Percentiles rank a stretch among this genome's conserved stretches.
These are phyloP conservation scores for Aschersonia sp. DNA, from an alignment of 2,329 filamentous ascomycete genomes.

Conservation along the genomic window DNA sequence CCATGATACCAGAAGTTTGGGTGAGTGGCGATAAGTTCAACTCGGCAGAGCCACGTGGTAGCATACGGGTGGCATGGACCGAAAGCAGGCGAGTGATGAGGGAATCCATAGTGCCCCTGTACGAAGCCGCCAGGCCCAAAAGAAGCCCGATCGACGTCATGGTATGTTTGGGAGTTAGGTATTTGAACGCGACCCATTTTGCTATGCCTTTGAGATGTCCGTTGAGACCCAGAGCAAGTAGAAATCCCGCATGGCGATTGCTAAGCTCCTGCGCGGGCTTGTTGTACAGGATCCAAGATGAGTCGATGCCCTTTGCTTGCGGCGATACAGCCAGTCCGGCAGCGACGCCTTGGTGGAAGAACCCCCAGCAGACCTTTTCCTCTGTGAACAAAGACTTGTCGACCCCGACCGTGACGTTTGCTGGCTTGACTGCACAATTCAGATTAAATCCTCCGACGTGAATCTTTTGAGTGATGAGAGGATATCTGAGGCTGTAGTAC, in stretches of 20 bases:
- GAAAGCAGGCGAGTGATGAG: slow-evolving; percentile 85
- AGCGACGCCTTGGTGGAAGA: slow-evolving; percentile 94
- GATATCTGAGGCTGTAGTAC: slow-evolving; percentile 75
- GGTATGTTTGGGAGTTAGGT: slow-evolving; percentile 95
- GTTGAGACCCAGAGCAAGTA: slow-evolving; percentile 82
- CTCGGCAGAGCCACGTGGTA: slow-evolving; percentile 83
- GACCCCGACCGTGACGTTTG: slow-evolving; percentile 83
- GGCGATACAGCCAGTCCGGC: slow-evolving; percentile 83
- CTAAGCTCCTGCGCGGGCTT: slow-evolving; percentile 76
- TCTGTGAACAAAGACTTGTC: slow-evolving; percentile 80
- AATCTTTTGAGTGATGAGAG: slow-evolving; percentile 84
- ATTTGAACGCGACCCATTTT: slow-evolving; percentile 98
- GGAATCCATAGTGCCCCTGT: slow-evolving; percentile 93
- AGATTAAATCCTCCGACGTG: slow-evolving; percentile 82
- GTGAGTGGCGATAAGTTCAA: slow-evolving; percentile 85
- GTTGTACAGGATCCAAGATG: slow-evolving; percentile 97
- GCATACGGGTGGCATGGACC: slow-evolving; percentile 88
- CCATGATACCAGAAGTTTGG: slow-evolving; percentile 94
- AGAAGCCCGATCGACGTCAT: slow-evolving; percentile 98
- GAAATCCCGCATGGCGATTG: slow-evolving; percentile 89
- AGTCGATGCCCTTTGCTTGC: slow-evolving; percentile 85
- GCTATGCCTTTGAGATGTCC: slow-evolving; percentile 88
- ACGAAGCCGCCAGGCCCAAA: slow-evolving; percentile 81
- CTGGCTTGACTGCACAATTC: slow-evolving; percentile 80
- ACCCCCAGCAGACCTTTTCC: slow-evolving; percentile 96